phyloP scores from a whole-genome alignment of 1,284 basidiomycete species.

The Gastroboletus turbinatus region DNA sequence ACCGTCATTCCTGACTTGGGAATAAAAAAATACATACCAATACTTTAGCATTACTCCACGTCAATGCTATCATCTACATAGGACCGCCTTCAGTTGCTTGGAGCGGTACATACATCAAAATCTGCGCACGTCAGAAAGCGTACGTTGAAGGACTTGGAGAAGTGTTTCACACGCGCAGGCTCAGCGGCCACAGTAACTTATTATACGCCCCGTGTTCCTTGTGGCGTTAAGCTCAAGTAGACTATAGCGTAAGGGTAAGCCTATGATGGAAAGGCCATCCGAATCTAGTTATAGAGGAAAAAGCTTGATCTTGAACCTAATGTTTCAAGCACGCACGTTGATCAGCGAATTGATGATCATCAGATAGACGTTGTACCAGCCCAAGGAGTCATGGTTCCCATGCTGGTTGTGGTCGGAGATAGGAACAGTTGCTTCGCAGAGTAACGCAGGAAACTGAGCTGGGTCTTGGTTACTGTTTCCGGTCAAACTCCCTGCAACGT shows the following conservation, averaged over 20 bases:
- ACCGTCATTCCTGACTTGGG: background rate
- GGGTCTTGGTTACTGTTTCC: background rate
- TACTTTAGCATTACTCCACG: background rate
- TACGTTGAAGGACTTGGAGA: background rate
- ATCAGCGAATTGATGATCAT: background rate
- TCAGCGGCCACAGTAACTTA: background rate
- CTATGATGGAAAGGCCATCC: background rate
- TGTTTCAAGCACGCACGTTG: background rate
- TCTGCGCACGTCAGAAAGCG: background rate
- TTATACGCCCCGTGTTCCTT: background rate
- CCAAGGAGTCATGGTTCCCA: background rate
- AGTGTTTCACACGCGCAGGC: background rate
- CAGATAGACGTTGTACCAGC: background rate
- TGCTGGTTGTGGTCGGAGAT: background rate
- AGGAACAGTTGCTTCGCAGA: constrained; percentile 1
- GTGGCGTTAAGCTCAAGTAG: background rate
- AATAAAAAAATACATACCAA: background rate
- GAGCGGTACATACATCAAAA: background rate
- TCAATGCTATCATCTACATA: background rate
- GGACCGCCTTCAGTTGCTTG: background rate
- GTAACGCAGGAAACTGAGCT: background rate
- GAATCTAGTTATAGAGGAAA: background rate
- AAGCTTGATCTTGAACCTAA: background rate
- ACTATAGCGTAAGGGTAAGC: background rate
- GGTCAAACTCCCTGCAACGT: background rate